Percentiles rank a stretch among this genome's conserved stretches.
phyloP scores from a whole-genome alignment of 2,329 filamentous ascomycete species.

The Pseudogymnoascus sp. region DNA sequence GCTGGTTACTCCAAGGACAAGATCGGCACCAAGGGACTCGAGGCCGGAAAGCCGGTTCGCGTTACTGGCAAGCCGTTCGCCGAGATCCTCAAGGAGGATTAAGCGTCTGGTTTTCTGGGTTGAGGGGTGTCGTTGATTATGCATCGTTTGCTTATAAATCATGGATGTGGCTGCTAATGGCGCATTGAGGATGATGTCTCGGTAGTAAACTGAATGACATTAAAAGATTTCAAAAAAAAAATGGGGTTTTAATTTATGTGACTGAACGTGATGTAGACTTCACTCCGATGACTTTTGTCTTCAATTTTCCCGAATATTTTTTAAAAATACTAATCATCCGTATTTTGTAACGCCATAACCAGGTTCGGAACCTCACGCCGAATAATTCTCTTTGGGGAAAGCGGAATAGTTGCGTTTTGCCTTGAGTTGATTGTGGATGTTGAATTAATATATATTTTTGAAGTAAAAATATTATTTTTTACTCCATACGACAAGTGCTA shows the following conservation, averaged over 20 bases:
- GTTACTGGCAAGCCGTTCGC: slow-evolving; percentile 28
- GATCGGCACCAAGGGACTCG: slow-evolving; percentile 63
- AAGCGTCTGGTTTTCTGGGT: slow-evolving; percentile 27
- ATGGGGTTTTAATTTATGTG: background rate
- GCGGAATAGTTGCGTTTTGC: background rate
- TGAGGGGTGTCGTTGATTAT: slow-evolving; percentile 12
- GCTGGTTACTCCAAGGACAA: slow-evolving; percentile 81
- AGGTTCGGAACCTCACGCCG: background rate
- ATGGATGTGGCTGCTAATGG: slow-evolving; percentile 11
- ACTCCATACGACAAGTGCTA: background rate
- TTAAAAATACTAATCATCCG: background rate
- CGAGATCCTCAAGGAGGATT: slow-evolving; percentile 44
- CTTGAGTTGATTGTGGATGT: background rate
- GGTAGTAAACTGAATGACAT: slow-evolving; percentile 9
- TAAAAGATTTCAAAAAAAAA: slow-evolving; percentile 7
- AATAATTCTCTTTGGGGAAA: background rate
- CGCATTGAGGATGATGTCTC: slow-evolving; percentile 10
- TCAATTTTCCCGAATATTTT: background rate
- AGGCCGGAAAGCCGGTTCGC: slow-evolving; percentile 51
- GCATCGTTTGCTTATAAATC: slow-evolving; percentile 9
- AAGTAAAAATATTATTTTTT: background rate
- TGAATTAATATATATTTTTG: background rate
- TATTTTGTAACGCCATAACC: background rate
- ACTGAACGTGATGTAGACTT: background rate
- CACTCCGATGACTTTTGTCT: background rate